A percentile compares a stretch with the other conserved stretches of the same genome.
phyloP scores from a whole-genome alignment of 305 asterid species.

The Withania somnifera region DNA sequence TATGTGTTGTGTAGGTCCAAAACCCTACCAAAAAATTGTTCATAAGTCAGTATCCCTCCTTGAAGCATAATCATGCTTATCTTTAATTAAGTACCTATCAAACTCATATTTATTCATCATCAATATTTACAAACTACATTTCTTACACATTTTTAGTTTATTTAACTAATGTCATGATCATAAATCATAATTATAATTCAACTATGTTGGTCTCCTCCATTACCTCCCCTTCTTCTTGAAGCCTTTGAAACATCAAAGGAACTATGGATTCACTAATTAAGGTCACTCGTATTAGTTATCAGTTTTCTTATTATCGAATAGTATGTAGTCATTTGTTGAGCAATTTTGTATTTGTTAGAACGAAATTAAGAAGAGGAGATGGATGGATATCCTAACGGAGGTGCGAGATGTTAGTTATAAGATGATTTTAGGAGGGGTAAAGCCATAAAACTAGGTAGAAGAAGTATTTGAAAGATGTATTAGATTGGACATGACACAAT shows the following conservation, averaged over 20 bases:
- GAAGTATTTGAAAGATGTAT: background rate
- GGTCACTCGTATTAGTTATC: background rate
- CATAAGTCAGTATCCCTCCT: background rate
- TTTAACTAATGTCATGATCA: background rate
- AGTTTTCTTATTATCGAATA: background rate
- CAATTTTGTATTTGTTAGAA: background rate
- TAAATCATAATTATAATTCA: background rate
- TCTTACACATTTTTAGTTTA: background rate
- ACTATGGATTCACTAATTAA: background rate
- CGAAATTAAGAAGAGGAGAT: background rate
- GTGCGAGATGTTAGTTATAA: background rate
- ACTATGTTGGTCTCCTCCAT: background rate
- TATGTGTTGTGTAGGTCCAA: background rate
- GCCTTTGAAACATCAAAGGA: background rate
- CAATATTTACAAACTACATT: background rate
- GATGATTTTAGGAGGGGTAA: background rate
- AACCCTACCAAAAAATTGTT: background rate
- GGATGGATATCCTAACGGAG: background rate
- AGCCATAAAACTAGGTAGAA: background rate
- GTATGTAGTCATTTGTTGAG: background rate
- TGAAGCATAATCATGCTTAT: background rate
- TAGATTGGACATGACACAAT: background rate
- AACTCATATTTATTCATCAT: background rate
- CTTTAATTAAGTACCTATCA: conserved; percentile 4
- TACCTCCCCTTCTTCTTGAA: background rate